Evolutionary conservation across 2,329 filamentous ascomycete species (phyloP), one percentile per base, ranked within the genome.

Genomic region (Ophiosphaerella korrae): DNA sequence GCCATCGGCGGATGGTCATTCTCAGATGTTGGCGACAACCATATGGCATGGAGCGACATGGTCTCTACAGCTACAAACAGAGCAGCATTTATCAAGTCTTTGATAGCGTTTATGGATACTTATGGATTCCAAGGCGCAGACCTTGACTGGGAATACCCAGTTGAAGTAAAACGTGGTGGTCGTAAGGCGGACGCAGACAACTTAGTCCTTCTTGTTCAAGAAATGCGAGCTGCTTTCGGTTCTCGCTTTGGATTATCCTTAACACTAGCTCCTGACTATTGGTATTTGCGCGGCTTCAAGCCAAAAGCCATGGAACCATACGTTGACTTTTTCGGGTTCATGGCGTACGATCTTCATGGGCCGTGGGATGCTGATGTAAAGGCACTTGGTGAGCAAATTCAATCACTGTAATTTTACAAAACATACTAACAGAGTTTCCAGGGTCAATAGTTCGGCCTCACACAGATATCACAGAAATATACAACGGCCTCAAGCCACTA

Each of bases 391-490:
- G 24, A 26, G 24, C 24, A 26, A 26, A 26, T 8, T 26, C 24
- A 26, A 26, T 26, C 24, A 26, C 24, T 26, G 24, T 5, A 26
- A 26, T 26, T 5, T 26, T 26, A 26, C 24, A 26, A 26, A 26
- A 26, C 24, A 8, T 8, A 26, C 24, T 26, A 8, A 26, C 24
- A 26, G 24, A 26, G 8, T 26, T 26, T 8, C 8, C 24, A 26
- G 24, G 24, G 24, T 50, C 45, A 3, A 41, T 33, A 2, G 53
- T 56, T 7, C 49, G 49, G 6, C 38, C 42, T 0, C 78, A 81
- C 42, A 77, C 78, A 1, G 77, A 81, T 52, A 53, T 81, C 0
- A 77, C 75, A 1, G 77, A 81, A 58, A 80, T 80, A 21, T 58
- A 74, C 3, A 43, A 61, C 0, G 65, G 64, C 0, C 26, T 77